Base-by-base conservation (phyloP, 2,329 filamentous ascomycete genomes). In the Capronia coronata region DNA sequence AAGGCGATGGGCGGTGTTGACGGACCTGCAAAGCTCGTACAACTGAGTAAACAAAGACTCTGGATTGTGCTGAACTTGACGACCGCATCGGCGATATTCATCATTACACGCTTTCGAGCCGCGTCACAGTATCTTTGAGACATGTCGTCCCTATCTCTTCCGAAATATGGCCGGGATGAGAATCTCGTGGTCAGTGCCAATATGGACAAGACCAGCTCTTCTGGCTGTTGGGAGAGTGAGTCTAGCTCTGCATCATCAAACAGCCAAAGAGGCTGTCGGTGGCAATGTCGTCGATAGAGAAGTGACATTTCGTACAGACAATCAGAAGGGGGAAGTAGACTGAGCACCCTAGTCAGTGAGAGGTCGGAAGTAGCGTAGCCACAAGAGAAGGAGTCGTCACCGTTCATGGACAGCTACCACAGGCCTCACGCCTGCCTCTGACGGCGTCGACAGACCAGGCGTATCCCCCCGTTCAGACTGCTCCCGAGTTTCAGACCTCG, bases 41-140 rank as follows among this genome's bases (percentile, higher is more conserved):
- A 76, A 0, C 73, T 70, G 1, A 77, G 65, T 3, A 77, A 61
- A 59, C 75, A 77, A 6, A 77, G 55, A 54, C 73, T 75, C 54
- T 77, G 73, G 2, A 77, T 71, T 0, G 74, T 77, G 13, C 68
- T 64, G 1, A 77, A 61, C 43, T 72, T 70, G 2, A 77, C 74
- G 0, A 71, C 69, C 2, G 74, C 74, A 49, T 75, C 74, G 1
- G 74, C 73, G 18, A 37, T 43, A 13, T 16, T 29, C 18, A 44
- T 19, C 46, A 49, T 49, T 4, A 49, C 32, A 13, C 27, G 34
- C n/a, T 13, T 37, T 14, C 34, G 14, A 2, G 46, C 46, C 8
- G 30, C 29, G 9, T 44, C 23, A 21, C 46, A 21, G 32, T 13
- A 44, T 3, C 30, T 35, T 19, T 37, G 34, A 9, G 34, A 37